Conservation (phyloP, 2,329 filamentous ascomycete species). For the Verruconis gallopava region DNA sequence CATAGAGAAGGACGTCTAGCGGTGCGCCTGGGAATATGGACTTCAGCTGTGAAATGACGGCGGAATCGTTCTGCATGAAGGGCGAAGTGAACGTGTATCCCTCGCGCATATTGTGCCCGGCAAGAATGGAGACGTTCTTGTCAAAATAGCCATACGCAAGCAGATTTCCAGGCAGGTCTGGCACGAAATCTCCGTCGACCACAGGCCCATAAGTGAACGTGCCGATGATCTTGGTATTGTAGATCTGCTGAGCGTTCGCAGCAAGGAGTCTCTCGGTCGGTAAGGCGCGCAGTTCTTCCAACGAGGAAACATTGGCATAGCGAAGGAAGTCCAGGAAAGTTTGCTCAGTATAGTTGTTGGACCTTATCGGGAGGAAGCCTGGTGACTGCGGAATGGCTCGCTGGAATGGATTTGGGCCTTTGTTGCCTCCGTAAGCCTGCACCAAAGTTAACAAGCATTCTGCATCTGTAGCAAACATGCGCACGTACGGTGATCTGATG, state of each 20-base stretch:
- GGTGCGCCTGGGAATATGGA: constrained; percentile 20
- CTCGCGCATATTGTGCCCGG: constrained; percentile 33
- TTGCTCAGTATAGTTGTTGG: constrained; percentile 19
- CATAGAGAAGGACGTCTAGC: constrained; percentile 24
- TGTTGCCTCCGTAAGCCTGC: constrained; percentile 23
- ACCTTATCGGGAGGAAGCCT: constrained; percentile 24
- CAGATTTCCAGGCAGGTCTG: constrained; percentile 16
- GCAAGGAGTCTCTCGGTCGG: constrained; percentile 20
- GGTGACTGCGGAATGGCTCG: constrained; percentile 27
- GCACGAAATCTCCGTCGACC: constrained; percentile 14
- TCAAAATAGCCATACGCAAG: constrained; percentile 26
- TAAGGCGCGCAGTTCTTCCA: constrained; percentile 22
- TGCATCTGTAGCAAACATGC: too few relatives aligned
- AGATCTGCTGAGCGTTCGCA: constrained; percentile 23
- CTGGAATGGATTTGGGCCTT: constrained; percentile 25
- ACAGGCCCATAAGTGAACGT: constrained; percentile 20
- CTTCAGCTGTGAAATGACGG: constrained; percentile 18
- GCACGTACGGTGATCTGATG: constrained; percentile 25
- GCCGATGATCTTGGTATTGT: constrained; percentile 19
- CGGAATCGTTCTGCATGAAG: constrained; percentile 21
- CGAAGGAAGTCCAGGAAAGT: constrained; percentile 20
- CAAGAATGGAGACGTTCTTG: constrained; percentile 22
- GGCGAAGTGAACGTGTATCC: constrained; percentile 32
- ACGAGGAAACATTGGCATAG: constrained; percentile 21
- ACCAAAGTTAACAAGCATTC: too few relatives aligned